Evolutionary conservation across 164 flowering plant genomes (phyloP), one percentile per base, ranked within the genome.

Genomic region (Sedum album): DNA sequence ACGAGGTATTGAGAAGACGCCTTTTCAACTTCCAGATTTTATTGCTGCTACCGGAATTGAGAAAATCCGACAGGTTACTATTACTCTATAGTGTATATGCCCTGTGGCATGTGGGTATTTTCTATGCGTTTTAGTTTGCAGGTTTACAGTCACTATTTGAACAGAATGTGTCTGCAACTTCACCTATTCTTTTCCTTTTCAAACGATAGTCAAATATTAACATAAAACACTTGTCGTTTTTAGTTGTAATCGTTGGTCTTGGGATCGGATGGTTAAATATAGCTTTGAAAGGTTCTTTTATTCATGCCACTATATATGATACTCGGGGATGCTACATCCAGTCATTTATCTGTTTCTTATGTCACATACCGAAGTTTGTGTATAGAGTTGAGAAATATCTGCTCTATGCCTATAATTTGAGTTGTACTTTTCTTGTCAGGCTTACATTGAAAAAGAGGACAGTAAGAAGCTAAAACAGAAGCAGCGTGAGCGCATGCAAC

Each of bases 401-500:
- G 17, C 48, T 38, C 8, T 14, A 39, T 39, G 42, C 8, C 33
- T 20, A 39, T 41, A 14, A 21, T 53, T 61, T 38, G 1, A 13
- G 5, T 68, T 28, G 23, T 31, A n/a, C 30, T 41, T 3, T 35
- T 35, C 38, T 15, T 1, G 11, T 15, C 80, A 94, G 98, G 97
- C 98, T 41, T 95, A 95, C 79, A 95, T 95, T 78, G 99, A 95
- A 68, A 95, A 92, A 68, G 98, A 95, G 77, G 98, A 95, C 70
- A 81, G 95, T 73, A 95, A 92, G 76, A 95, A 95, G 80, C 76
- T 92, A 69, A 95, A 95, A 70, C 99, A 95, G 79, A 95, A 95
- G 85, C 99, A 95, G 67, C 88, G 99, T 46, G 99, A 92, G 75
- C 90, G 98, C 5, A 95, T 95, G 99, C 98, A 92, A 76, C 99